Conservation (phyloP, 352 stramenopile genomes). For the Blastocystis sp. region DNA sequence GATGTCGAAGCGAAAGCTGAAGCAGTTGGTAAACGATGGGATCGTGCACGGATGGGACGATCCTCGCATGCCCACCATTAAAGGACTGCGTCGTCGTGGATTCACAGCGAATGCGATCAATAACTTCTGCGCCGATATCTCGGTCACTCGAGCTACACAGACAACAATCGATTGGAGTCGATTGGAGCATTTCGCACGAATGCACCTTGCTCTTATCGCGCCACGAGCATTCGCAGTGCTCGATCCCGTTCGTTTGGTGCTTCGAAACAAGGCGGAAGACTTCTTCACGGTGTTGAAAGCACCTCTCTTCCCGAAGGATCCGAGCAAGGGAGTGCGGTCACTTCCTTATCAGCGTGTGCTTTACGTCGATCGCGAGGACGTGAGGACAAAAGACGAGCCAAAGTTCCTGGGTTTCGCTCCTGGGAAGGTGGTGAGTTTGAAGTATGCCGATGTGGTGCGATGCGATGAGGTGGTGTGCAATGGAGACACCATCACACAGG, state of each 20-base stretch:
- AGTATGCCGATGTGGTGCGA: constrained; percentile 86
- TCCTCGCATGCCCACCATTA: constrained; percentile 93
- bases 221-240: constrained; percentile 73
- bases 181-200: constrained; percentile 71
- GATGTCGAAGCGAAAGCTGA: constrained; percentile 92
- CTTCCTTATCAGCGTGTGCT: constrained; percentile 60
- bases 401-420: constrained; percentile 88
- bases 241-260: constrained; percentile 73
- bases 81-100: constrained; percentile 77
- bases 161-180: constrained; percentile 70
- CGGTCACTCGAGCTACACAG: constrained; percentile 74
- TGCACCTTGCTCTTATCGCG: constrained; percentile 72
- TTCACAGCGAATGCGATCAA: constrained; percentile 83
- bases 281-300: constrained; percentile 9
- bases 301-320: constrained; percentile 62
- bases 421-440: constrained; percentile 87
- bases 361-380: constrained; percentile 62
- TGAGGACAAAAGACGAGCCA: constrained; percentile 62
- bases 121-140: constrained; percentile 79
- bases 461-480: constrained; percentile 81
- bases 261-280: constrained; percentile 68
- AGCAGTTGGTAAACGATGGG: constrained; percentile 81
- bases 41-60: constrained; percentile 83
- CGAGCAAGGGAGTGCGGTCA: constrained; percentile 42
- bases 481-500: constrained; percentile 72